Conservation (phyloP, 495 filamentous ascomycete species). For the Neurospora sp. region DNA sequence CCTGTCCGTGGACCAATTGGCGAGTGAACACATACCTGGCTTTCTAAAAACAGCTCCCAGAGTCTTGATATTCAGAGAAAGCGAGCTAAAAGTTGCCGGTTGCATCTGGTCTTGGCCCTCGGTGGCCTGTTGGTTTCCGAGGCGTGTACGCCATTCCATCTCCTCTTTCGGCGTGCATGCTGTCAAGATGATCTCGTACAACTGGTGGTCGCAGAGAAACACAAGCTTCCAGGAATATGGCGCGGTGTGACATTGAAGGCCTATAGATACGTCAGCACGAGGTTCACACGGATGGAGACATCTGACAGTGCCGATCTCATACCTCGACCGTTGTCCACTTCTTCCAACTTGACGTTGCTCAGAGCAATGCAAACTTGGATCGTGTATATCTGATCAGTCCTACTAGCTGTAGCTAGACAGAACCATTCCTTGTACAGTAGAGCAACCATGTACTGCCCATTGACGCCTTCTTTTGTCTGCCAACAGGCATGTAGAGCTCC, state of each 20-base stretch:
- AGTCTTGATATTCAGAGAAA: constrained; percentile 60
- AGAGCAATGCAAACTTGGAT: constrained; percentile 69
- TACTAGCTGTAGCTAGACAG: constrained; percentile 59
- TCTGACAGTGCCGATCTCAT: constrained; percentile 10
- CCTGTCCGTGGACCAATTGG: not conserved
- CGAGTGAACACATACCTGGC: constrained; percentile 31
- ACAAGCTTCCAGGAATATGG: constrained; percentile 89
- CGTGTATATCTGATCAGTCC: constrained; percentile 52
- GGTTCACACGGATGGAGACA: not conserved
- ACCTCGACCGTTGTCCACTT: constrained; percentile 78
- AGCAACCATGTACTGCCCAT: constrained; percentile 77
- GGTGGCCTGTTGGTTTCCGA: constrained; percentile 32
- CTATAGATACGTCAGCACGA: constrained; percentile 32
- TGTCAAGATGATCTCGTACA: constrained; percentile 80
- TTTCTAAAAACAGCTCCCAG: constrained; percentile 65
- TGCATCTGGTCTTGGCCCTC: constrained; percentile 36
- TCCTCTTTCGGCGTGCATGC: constrained; percentile 81
- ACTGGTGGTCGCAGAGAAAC: constrained; percentile 65
- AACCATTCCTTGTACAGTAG: constrained; percentile 78
- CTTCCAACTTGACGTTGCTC: constrained; percentile 60
- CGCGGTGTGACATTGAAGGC: constrained; percentile 75
- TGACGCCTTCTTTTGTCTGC: constrained; percentile 52
- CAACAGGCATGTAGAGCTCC: constrained; percentile 82
- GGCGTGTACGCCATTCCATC: constrained; percentile 56
- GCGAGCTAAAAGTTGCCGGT: constrained; percentile 44